Evolutionary conservation across 129 eudicot species (phyloP).

Genomic region (Chrysanthemum seticuspe): DNA sequence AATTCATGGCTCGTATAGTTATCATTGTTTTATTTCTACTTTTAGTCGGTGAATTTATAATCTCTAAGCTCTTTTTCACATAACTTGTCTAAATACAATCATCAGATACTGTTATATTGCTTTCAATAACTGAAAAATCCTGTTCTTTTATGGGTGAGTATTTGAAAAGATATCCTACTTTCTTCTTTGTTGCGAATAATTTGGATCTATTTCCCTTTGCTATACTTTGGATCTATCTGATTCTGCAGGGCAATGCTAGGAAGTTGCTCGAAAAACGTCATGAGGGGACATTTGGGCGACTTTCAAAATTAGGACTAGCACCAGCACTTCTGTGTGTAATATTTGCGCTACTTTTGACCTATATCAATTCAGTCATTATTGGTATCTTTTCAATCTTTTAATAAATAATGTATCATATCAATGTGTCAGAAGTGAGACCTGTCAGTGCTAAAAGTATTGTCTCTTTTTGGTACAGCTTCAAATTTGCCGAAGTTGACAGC

Average conservation of each 20-base stretch:
- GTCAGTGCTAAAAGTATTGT: slow-evolving; percentile 13
- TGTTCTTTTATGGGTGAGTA: background rate
- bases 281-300: slow-evolving; percentile 68
- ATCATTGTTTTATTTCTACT: background rate
- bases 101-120: background rate
- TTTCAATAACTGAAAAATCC: background rate
- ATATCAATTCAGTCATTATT: slow-evolving; percentile 70
- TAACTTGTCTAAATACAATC: background rate
- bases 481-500: slow-evolving; percentile 80
- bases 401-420: slow-evolving; percentile 12
- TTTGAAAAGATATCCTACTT: slow-evolving; percentile 6
- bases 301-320: slow-evolving; percentile 90
- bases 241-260: slow-evolving; percentile 87
- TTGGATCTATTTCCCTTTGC: slow-evolving; percentile 1
- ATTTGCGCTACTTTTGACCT: slow-evolving; percentile 67
- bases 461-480: slow-evolving; percentile 50
- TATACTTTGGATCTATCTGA: background rate
- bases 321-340: slow-evolving; percentile 82
- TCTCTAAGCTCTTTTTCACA: background rate
- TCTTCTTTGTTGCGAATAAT: background rate
- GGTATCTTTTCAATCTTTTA: slow-evolving; percentile 44
- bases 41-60: slow-evolving; percentile 5
- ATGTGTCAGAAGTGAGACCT: slow-evolving; percentile 3
- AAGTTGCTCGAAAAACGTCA: slow-evolving; percentile 72
- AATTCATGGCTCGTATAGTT: too few relatives aligned